Evolutionary conservation across 140 eudicot species (phyloP).

Genomic region (Erigeron philadelphicus): DNA sequence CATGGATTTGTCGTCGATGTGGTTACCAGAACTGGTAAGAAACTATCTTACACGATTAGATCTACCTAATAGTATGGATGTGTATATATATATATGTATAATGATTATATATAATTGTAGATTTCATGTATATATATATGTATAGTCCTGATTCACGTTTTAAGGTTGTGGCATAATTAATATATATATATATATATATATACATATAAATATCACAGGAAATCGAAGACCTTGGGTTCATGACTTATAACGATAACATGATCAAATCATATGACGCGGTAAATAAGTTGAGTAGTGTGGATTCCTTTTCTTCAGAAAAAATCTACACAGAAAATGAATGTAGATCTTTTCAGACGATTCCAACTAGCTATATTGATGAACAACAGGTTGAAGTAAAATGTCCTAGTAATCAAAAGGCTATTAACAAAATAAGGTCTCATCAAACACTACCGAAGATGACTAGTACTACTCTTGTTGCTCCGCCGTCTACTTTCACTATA

Average conservation of each 20-base stretch:
- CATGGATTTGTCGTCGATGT: slow-evolving; percentile 21
- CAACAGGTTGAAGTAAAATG: slow-evolving; percentile 12
- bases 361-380: slow-evolving; percentile 12
- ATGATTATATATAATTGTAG: neutral
- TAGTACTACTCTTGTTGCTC: neutral
- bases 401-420: slow-evolving; percentile 1
- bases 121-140: neutral
- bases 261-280: neutral
- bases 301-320: slow-evolving; percentile 20
- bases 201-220: slow-evolving; percentile 17
- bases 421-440: slow-evolving; percentile 17
- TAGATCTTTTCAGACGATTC: slow-evolving; percentile 11
- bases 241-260: slow-evolving; percentile 18
- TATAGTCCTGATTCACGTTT: neutral
- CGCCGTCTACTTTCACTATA: slow-evolving; percentile 20
- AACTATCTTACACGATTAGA: neutral
- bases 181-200: too few relatives aligned
- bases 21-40: slow-evolving; percentile 25
- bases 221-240: slow-evolving; percentile 19
- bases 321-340: neutral
- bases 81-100: neutral
- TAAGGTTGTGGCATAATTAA: too few relatives aligned
- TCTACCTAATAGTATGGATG: too few relatives aligned
- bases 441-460: slow-evolving; percentile 14
- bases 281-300: neutral